Evolutionary conservation across 2,329 filamentous ascomycete genomes (phyloP).

Genomic region (Exophiala oligosperma): DNA sequence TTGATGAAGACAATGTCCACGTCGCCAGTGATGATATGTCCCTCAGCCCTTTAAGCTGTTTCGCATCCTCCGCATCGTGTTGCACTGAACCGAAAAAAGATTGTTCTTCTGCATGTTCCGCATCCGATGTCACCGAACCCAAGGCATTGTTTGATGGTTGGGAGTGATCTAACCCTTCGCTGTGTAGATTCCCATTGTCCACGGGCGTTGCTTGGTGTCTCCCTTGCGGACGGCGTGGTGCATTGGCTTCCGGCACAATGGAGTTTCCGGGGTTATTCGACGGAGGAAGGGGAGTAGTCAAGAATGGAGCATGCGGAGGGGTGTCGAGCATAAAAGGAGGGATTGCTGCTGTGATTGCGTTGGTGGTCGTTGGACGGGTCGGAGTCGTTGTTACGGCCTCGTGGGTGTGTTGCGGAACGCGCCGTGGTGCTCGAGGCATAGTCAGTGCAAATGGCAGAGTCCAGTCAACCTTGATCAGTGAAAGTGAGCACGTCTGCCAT

Average conservation of each 20-base stretch:
- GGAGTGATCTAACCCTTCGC: constrained; percentile 13
- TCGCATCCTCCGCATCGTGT: constrained; percentile 26
- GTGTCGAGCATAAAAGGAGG: constrained; percentile 33
- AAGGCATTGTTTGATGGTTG: constrained; percentile 22
- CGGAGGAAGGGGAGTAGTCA: constrained; percentile 27
- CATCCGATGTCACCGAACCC: constrained; percentile 19
- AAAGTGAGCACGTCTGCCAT: background rate
- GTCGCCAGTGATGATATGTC: constrained; percentile 67
- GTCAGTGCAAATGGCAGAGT: background rate
- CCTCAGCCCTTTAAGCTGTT: constrained; percentile 44
- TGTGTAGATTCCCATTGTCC: constrained; percentile 10
- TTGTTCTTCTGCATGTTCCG: constrained; percentile 20
- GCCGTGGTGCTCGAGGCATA: constrained; percentile 29
- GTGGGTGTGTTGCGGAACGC: constrained; percentile 20
- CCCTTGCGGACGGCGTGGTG: constrained; percentile 17
- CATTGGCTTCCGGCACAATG: constrained; percentile 22
- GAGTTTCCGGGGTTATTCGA: constrained; percentile 23
- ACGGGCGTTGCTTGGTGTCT: constrained; percentile 22
- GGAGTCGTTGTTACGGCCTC: constrained; percentile 26
- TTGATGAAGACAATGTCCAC: constrained; percentile 64
- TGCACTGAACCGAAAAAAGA: constrained; percentile 27
- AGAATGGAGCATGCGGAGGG: constrained; percentile 30
- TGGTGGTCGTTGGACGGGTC: constrained; percentile 23
- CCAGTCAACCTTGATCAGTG: background rate
- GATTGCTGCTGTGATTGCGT: constrained; percentile 31